Evolutionary conservation across 2,329 filamentous ascomycete species (phyloP).

Genomic region (Chaetomiaceae sp.): DNA sequence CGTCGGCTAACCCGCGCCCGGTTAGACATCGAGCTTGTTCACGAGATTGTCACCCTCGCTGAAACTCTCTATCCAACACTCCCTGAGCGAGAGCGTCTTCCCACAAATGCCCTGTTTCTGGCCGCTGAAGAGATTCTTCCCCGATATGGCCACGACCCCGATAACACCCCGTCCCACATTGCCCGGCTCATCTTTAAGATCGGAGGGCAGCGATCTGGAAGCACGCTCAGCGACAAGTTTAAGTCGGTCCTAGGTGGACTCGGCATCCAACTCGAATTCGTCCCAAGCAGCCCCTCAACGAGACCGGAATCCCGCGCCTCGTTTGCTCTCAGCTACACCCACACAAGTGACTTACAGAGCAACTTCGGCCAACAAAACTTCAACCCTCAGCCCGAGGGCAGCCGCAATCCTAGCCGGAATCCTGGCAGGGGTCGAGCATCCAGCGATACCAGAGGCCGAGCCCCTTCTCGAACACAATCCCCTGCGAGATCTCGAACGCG

Average conservation of each 20-base stretch:
- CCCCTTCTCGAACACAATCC: not conserved
- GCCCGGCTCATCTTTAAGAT: conserved; percentile 76
- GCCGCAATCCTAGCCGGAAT: conserved; percentile 14
- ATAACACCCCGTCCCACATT: conserved; percentile 67
- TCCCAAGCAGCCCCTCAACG: conserved; percentile 15
- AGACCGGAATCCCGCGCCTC: conserved; percentile 12
- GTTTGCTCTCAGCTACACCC: conserved; percentile 11
- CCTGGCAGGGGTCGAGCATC: conserved; percentile 7
- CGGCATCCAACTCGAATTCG: conserved; percentile 67
- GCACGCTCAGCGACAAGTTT: conserved; percentile 64
- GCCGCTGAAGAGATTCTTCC: conserved; percentile 76
- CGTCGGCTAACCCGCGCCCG: conserved; percentile 4
- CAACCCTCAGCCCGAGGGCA: conserved; percentile 5
- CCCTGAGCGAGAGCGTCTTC: conserved; percentile 58
- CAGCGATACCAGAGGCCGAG: not conserved
- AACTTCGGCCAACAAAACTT: not conserved
- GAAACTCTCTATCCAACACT: conserved; percentile 57
- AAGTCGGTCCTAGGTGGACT: conserved; percentile 62
- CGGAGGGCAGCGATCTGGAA: conserved; percentile 57
- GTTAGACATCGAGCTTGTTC: conserved; percentile 74
- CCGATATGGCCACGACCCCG: conserved; percentile 63
- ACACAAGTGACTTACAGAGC: conserved; percentile 9
- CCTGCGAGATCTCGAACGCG: not conserved
- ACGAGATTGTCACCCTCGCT: conserved; percentile 69
- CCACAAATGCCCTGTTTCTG: conserved; percentile 73